A percentile compares a stretch with the other conserved stretches of the same genome.
Conservation (phyloP, 768 basidiomycete species). For the Leucocoprinus sp. region DNA sequence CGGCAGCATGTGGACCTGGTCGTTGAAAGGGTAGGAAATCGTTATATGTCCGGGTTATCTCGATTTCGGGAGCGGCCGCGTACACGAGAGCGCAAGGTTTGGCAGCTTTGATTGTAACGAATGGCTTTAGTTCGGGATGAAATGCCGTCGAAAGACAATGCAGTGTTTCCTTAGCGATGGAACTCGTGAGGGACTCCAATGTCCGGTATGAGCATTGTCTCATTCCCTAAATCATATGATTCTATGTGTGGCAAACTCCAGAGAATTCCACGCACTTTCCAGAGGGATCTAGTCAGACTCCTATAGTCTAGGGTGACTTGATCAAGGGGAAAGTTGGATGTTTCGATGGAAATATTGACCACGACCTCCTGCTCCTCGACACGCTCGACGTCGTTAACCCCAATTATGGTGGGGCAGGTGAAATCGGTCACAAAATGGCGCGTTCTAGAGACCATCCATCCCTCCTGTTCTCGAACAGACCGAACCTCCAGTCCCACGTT, state of each 20-base stretch:
- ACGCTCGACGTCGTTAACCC: conserved; percentile 62
- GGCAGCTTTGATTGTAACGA: conserved; percentile 47
- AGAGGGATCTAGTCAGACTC: conserved; percentile 27
- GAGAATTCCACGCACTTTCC: conserved; percentile 21
- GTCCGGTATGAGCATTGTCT: conserved; percentile 36
- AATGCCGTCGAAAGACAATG: conserved; percentile 14
- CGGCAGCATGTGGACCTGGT: conserved; percentile 26
- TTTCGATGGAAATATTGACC: conserved; percentile 30
- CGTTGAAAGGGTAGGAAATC: not conserved
- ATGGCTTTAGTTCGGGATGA: conserved; percentile 15
- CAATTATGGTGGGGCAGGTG: conserved; percentile 48
- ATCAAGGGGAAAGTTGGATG: not conserved
- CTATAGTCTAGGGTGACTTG: conserved; percentile 26
- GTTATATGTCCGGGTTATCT: conserved; percentile 1
- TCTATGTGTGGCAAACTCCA: not conserved
- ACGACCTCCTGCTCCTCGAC: conserved; percentile 52
- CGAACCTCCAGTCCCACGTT: conserved; percentile 32
- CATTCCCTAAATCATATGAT: conserved; percentile 6
- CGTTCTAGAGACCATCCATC: conserved; percentile 18
- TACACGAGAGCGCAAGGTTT: conserved; percentile 69
- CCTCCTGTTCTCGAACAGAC: conserved; percentile 12
- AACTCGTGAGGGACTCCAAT: conserved; percentile 61
- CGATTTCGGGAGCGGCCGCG: conserved; percentile 56
- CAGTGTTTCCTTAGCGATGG: conserved; percentile 42
- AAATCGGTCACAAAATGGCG: conserved; percentile 31